Evolutionary conservation across 495 filamentous ascomycete genomes (phyloP).

Genomic region (Penicillium cataractarum): DNA sequence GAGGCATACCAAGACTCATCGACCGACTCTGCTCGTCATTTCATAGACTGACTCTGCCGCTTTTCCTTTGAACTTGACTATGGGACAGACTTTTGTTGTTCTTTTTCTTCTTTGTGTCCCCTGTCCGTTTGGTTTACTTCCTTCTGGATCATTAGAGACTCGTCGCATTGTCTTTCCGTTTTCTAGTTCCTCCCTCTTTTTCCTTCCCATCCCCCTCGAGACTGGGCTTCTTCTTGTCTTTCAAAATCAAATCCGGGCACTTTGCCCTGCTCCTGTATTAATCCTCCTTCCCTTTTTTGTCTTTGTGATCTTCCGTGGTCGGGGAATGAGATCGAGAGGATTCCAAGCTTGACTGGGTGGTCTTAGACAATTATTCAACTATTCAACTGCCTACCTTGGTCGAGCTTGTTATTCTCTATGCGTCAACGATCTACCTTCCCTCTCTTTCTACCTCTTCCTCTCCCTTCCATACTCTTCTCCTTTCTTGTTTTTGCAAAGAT

Average conservation of each 20-base stretch:
- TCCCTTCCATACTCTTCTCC: not conserved
- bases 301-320: constrained; percentile 18
- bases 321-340: constrained; percentile 2
- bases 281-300: constrained; percentile 24
- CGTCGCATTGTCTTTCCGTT: constrained; percentile 16
- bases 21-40: constrained; percentile 12
- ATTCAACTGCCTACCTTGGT: not conserved
- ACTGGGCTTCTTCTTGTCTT: constrained; percentile 4
- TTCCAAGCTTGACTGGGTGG: not conserved
- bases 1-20: constrained; percentile 8
- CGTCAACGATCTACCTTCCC: constrained; percentile 20
- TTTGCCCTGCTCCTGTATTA: constrained; percentile 28
- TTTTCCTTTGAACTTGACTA: not conserved
- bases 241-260: not conserved
- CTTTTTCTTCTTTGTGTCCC: constrained; percentile 8
- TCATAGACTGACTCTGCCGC: constrained; percentile 24
- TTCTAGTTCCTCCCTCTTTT: constrained; percentile 3
- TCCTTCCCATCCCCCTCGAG: constrained; percentile 4
- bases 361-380: not conserved
- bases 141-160: constrained; percentile 24
- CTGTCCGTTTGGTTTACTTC: not conserved
- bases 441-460: not conserved
- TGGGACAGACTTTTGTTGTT: not conserved
- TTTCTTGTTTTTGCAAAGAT: not conserved
- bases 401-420: constrained; percentile 16